phyloP scores from a whole-genome alignment of 2,329 filamentous ascomycete species.

The Penicillium freii region DNA sequence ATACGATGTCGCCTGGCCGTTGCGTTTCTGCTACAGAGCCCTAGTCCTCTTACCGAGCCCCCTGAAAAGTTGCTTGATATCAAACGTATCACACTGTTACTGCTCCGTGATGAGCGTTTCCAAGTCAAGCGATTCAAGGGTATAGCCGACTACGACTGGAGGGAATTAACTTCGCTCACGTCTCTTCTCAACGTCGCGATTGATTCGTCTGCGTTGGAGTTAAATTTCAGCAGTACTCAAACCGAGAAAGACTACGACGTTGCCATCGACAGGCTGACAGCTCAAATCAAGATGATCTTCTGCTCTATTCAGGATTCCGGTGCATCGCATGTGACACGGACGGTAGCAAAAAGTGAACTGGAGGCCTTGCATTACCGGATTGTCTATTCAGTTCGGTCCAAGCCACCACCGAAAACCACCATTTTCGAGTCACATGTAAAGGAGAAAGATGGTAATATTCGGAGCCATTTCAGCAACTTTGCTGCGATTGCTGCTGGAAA shows the following conservation, averaged over 20 bases:
- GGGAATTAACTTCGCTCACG: conserved; percentile 63
- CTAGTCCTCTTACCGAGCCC: conserved; percentile 28
- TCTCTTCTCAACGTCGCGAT: conserved; percentile 72
- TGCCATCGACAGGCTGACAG: conserved; percentile 65
- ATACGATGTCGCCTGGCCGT: conserved; percentile 43
- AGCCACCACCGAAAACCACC: conserved; percentile 53
- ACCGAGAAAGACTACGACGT: conserved; percentile 62
- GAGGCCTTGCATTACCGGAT: conserved; percentile 74
- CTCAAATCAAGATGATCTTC: conserved; percentile 56
- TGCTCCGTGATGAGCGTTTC: conserved; percentile 33
- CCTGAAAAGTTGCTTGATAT: conserved; percentile 31
- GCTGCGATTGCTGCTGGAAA: not conserved
- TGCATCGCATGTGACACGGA: conserved; percentile 67
- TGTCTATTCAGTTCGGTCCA: conserved; percentile 67
- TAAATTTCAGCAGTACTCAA: conserved; percentile 32
- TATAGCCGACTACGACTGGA: conserved; percentile 56
- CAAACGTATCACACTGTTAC: conserved; percentile 28
- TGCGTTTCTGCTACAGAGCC: conserved; percentile 35
- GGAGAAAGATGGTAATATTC: conserved; percentile 15
- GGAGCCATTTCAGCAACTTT: conserved; percentile 12
- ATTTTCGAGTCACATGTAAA: conserved; percentile 33
- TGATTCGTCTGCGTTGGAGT: conserved; percentile 57
- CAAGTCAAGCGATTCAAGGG: conserved; percentile 30
- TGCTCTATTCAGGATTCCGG: conserved; percentile 70
- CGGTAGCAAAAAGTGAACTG: conserved; percentile 73